Percentiles rank a stretch among this genome's conserved stretches.
Conservation (phyloP, 495 filamentous ascomycete genomes). For the Aspergillus haitiensis region DNA sequence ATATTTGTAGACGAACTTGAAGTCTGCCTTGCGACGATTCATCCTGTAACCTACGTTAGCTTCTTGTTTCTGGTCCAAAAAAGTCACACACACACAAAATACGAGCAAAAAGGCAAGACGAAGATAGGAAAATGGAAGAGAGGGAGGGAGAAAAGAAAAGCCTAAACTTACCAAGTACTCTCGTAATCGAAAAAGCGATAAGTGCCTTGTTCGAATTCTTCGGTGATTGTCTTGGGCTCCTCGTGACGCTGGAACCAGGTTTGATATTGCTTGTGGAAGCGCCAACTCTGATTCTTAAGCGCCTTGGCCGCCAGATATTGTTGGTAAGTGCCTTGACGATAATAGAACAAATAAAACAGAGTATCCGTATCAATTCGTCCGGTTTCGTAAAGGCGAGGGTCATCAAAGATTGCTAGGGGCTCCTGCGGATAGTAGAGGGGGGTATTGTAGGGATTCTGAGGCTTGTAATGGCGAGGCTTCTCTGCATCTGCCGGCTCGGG, state of each 20-base stretch:
- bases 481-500: conserved; percentile 79
- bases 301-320: conserved; percentile 96
- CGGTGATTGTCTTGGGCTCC: conserved; percentile 96
- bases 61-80: not conserved
- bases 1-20: conserved; percentile 98
- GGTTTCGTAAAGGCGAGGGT: conserved; percentile 76
- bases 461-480: conserved; percentile 78
- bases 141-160: conserved; percentile 10
- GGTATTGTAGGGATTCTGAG: conserved; percentile 74
- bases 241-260: conserved; percentile 99
- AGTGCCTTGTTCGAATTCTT: conserved; percentile 97
- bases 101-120: conserved; percentile 11
- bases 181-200: conserved; percentile 99
- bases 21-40: conserved; percentile 97
- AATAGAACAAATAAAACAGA: conserved; percentile 99
- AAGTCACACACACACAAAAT: not conserved
- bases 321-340: conserved; percentile 92
- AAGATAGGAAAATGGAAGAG: conserved; percentile 12
- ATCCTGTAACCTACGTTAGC: conserved; percentile 63
- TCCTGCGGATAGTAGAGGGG: conserved; percentile 89
- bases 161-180: conserved; percentile 83
- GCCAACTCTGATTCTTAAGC: conserved; percentile 94
- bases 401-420: conserved; percentile 83
- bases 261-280: conserved; percentile 99
- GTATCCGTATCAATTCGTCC: conserved; percentile 87